Conservation (phyloP, 208 protist genomes). For the Porcisia deanei region DNA sequence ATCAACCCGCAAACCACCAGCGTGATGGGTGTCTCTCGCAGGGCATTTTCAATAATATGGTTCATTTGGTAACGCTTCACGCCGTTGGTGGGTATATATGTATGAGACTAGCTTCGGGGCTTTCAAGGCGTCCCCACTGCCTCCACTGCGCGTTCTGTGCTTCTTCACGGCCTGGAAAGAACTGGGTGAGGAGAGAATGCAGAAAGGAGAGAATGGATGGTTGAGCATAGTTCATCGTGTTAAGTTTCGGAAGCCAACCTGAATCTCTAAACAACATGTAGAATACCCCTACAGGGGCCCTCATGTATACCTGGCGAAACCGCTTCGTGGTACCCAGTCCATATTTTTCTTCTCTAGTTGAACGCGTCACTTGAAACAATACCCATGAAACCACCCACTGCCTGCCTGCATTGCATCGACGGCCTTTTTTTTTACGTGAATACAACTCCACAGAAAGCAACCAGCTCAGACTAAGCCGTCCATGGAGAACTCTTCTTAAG, state of each 20-base stretch:
- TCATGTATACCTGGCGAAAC: not conserved
- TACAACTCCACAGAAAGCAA: too few relatives aligned
- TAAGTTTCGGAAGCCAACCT: not conserved
- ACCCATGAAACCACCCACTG: too few relatives aligned
- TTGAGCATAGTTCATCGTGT: not conserved
- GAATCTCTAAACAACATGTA: not conserved
- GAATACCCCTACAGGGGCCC: not conserved
- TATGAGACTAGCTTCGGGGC: not conserved
- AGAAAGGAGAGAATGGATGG: not conserved
- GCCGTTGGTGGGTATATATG: not conserved
- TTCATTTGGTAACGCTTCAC: conserved; percentile 17
- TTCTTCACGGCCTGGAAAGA: not conserved
- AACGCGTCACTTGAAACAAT: not conserved
- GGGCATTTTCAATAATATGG: conserved; percentile 22
- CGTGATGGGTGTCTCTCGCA: conserved; percentile 31
- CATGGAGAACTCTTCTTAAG: too few relatives aligned
- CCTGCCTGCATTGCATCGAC: too few relatives aligned
- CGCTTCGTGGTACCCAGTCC: not conserved
- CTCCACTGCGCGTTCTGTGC: not conserved
- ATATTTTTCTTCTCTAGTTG: not conserved
- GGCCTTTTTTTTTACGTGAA: too few relatives aligned
- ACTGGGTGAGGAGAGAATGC: not conserved
- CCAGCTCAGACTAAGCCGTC: too few relatives aligned
- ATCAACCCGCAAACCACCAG: conserved; percentile 30
- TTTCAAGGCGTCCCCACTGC: not conserved